Evolutionary conservation across 345 rosid species (phyloP).

Genomic region (Eutrema heterophyllum): DNA sequence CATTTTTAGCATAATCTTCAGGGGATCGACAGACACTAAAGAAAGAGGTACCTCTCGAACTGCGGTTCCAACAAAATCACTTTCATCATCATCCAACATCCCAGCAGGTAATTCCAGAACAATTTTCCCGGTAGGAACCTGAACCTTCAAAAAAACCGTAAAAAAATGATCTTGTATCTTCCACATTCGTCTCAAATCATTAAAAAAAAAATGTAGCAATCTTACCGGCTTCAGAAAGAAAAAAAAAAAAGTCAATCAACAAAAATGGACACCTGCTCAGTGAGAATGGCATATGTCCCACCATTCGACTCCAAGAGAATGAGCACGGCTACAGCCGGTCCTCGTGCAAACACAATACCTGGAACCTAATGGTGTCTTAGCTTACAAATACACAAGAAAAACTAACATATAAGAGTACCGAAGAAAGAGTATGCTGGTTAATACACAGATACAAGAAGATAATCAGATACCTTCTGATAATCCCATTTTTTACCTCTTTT

Average conservation of each 20-base stretch:
- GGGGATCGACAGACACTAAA: background rate
- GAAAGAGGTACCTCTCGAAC: constrained; percentile 73
- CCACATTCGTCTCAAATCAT: background rate
- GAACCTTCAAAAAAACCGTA: constrained; percentile 45
- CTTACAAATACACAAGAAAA: background rate
- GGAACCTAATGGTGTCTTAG: constrained; percentile 65
- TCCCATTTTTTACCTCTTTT: too few relatives aligned
- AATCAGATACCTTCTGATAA: constrained; percentile 69
- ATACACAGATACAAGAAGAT: constrained; percentile 9
- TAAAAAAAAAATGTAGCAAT: background rate
- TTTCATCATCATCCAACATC: constrained; percentile 81
- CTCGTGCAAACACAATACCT: constrained; percentile 92
- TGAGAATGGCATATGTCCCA: constrained; percentile 74
- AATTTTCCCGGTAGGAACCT: constrained; percentile 79
- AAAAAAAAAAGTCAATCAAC: background rate
- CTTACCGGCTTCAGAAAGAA: background rate
- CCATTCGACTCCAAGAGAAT: constrained; percentile 71
- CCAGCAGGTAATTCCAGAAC: constrained; percentile 95
- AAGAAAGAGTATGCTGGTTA: background rate
- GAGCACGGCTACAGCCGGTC: constrained; percentile 85
- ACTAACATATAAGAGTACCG: background rate
- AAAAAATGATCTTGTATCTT: background rate
- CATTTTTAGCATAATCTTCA: background rate
- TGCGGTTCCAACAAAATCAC: constrained; percentile 87
- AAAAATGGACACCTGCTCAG: constrained; percentile 62